Conservation (phyloP, 345 rosid species). For the Raphanus raphanistrum region DNA sequence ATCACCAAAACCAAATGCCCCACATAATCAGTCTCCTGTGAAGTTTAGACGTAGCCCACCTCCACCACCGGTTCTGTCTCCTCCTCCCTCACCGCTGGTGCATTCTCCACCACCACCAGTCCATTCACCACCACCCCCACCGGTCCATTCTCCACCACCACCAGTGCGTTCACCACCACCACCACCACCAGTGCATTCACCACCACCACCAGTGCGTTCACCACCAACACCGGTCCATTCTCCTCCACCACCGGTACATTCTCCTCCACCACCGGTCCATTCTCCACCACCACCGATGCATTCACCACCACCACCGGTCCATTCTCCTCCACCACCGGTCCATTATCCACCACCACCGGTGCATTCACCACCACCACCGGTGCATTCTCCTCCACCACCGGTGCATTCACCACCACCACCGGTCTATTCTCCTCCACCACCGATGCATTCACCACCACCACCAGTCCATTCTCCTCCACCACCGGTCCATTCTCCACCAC, state of each 20-base stretch:
- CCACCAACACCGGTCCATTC: background rate
- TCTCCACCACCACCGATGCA: constrained; percentile 20
- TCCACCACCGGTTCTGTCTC: constrained; percentile 19
- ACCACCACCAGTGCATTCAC: constrained; percentile 20
- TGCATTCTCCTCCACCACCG: constrained; percentile 26
- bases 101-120: background rate
- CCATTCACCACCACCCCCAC: constrained; percentile 17
- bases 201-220: constrained; percentile 9
- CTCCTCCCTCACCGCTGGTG: constrained; percentile 27
- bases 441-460: background rate
- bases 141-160: constrained; percentile 29
- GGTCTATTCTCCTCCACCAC: background rate
- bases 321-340: constrained; percentile 27
- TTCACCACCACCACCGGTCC: background rate
- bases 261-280: constrained; percentile 29
- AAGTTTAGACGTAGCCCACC: constrained; percentile 39
- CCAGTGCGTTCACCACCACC: constrained; percentile 34
- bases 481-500: constrained; percentile 2
- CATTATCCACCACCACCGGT: constrained; percentile 24
- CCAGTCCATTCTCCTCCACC: background rate
- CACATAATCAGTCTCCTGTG: constrained; percentile 35
- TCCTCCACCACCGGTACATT: constrained; percentile 19
- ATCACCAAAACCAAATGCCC: constrained; percentile 37
- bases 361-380: background rate
- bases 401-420: constrained; percentile 32